These are phyloP conservation scores for Macadamia tetraphylla DNA, from an alignment of 164 flowering plant genomes.

Conservation along the genomic window DNA sequence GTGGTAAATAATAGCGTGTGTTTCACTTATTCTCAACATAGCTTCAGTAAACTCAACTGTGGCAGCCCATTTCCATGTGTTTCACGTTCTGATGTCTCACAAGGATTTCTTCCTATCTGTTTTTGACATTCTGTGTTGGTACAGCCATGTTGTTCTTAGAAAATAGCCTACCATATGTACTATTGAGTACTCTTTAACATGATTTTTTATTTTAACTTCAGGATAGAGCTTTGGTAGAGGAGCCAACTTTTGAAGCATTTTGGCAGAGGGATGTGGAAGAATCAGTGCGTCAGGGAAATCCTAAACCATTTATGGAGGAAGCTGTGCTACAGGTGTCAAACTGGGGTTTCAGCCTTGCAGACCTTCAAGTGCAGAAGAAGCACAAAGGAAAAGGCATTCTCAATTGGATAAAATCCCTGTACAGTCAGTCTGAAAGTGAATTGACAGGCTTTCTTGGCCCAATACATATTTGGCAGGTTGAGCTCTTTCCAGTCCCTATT, in stretches of 20 bases:
- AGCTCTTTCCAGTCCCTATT: neutral
- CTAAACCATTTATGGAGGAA: slow-evolving; percentile 82
- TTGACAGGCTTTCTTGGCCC: slow-evolving; percentile 74
- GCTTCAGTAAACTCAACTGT: slow-evolving; percentile 1
- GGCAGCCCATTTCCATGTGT: neutral
- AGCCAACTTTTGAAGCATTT: slow-evolving; percentile 51
- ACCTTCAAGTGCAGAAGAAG: slow-evolving; percentile 65
- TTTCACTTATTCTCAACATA: neutral
- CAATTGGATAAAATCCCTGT: slow-evolving; percentile 67
- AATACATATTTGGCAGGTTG: slow-evolving; percentile 98
- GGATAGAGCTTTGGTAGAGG: slow-evolving; percentile 57
- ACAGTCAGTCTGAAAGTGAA: slow-evolving; percentile 53
- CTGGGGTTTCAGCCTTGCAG: slow-evolving; percentile 82
- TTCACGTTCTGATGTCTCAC: neutral
- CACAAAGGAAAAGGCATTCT: slow-evolving; percentile 50
- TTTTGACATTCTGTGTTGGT: neutral
- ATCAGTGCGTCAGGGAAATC: slow-evolving; percentile 73
- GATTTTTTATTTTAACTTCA: slow-evolving; percentile 23
- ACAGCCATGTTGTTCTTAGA: no score
- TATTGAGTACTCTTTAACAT: neutral
- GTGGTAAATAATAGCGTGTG: neutral
- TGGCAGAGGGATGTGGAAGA: slow-evolving; percentile 89
- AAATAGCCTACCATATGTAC: neutral
- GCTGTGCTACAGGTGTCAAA: slow-evolving; percentile 72
- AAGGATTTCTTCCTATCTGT: neutral